These are phyloP conservation scores for Tylopilus sp. DNA, from an alignment of 768 basidiomycete genomes.

Conservation along the genomic window DNA sequence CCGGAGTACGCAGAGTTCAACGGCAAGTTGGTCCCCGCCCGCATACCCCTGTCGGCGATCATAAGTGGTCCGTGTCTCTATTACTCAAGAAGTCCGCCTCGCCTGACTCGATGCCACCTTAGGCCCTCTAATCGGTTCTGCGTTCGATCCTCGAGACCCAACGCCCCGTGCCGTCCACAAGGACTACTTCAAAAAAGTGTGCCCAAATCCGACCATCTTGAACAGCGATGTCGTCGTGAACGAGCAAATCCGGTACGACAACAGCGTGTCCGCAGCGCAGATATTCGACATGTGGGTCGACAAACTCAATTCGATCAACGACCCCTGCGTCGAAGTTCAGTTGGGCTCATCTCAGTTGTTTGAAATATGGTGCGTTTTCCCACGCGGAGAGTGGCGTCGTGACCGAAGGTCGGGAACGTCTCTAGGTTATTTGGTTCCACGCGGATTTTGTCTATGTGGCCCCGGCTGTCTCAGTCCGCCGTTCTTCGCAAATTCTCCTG, in stretches of 20 bases:
- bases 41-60: constrained; percentile 52
- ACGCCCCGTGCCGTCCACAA: constrained; percentile 44
- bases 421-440: constrained; percentile 46
- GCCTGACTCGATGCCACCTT: background rate
- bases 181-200: constrained; percentile 45
- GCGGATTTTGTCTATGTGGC: constrained; percentile 42
- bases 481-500: constrained; percentile 48
- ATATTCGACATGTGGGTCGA: constrained; percentile 46
- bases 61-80: constrained; percentile 40
- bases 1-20: constrained; percentile 45
- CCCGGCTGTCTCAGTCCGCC: constrained; percentile 46
- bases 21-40: constrained; percentile 49
- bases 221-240: constrained; percentile 28
- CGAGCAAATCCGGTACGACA: constrained; percentile 14
- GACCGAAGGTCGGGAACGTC: background rate
- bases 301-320: constrained; percentile 39
- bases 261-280: constrained; percentile 30
- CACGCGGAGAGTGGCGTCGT: background rate
- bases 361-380: constrained; percentile 46
- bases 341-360: constrained; percentile 41
- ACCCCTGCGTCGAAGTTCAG: constrained; percentile 48
- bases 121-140: constrained; percentile 45
- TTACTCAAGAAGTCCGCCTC: background rate
- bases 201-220: constrained; percentile 38
- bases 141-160: constrained; percentile 33